These are phyloP conservation scores for Letharia lupina DNA, from an alignment of 495 filamentous ascomycete species.

Conservation along the genomic window DNA sequence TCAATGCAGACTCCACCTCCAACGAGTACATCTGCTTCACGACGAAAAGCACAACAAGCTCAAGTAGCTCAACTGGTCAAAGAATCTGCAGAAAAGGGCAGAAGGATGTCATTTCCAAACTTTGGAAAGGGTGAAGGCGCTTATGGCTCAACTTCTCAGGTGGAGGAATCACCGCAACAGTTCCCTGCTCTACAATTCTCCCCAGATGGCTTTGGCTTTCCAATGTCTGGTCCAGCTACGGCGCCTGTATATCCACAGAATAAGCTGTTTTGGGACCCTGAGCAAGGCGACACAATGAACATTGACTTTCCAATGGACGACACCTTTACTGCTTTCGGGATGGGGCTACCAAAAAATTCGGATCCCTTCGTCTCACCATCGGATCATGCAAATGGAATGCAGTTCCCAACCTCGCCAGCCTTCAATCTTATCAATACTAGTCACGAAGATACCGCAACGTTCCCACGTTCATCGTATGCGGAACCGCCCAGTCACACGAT, in stretches of 20 bases:
- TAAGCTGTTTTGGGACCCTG: slow-evolving; percentile 68
- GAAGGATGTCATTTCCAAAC: slow-evolving; percentile 21
- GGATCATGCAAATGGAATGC: slow-evolving; percentile 1
- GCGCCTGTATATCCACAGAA: slow-evolving; percentile 59
- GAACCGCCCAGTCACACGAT: slow-evolving; percentile 4
- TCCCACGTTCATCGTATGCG: neutral
- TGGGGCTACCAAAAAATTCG: slow-evolving; percentile 16
- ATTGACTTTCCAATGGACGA: slow-evolving; percentile 36
- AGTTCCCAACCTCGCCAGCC: slow-evolving; percentile 15
- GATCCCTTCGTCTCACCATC: slow-evolving; percentile 21
- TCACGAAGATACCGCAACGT: slow-evolving; percentile 4
- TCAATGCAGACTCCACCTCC: slow-evolving; percentile 62
- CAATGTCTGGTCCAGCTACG: slow-evolving; percentile 59
- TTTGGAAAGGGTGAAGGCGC: slow-evolving; percentile 28
- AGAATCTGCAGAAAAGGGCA: slow-evolving; percentile 23
- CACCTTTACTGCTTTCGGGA: slow-evolving; percentile 20
- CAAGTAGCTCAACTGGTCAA: slow-evolving; percentile 29
- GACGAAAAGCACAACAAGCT: slow-evolving; percentile 31
- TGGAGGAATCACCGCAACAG: slow-evolving; percentile 38
- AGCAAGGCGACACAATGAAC: slow-evolving; percentile 45
- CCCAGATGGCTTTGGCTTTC: slow-evolving; percentile 61
- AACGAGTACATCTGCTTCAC: slow-evolving; percentile 44
- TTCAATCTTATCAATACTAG: slow-evolving; percentile 15
- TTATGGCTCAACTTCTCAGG: slow-evolving; percentile 39
- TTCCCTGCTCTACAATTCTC: slow-evolving; percentile 52